These are phyloP conservation scores for Massarina eburnea DNA, from an alignment of 2,329 filamentous ascomycete species.

Conservation along the genomic window DNA sequence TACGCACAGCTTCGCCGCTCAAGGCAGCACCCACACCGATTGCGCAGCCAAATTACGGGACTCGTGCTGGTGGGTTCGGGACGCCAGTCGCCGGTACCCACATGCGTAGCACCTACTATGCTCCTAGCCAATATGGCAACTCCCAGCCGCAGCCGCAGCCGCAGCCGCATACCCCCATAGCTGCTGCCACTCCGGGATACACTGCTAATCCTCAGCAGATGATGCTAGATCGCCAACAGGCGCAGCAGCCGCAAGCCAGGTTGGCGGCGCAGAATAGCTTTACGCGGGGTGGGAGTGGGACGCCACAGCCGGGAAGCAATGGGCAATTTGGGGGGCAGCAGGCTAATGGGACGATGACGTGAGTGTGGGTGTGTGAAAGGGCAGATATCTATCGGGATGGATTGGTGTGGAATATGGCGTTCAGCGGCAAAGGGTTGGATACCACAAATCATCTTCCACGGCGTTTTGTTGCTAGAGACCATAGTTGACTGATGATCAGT, in stretches of 20 bases:
- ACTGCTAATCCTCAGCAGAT: conserved; percentile 36
- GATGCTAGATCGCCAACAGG: conserved; percentile 39
- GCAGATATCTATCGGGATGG: no score
- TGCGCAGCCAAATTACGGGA: conserved; percentile 28
- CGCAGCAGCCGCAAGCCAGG: conserved; percentile 40
- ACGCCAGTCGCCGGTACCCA: conserved; percentile 31
- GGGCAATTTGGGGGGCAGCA: conserved; percentile 26
- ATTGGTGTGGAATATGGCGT: no score
- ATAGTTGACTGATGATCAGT: no score
- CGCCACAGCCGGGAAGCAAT: conserved; percentile 36
- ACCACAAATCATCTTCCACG: no score
- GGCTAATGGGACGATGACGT: conserved; percentile 27
- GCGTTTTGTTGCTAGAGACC: no score
- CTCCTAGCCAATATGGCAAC: conserved; percentile 34
- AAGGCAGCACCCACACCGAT: conserved; percentile 26
- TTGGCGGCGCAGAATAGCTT: conserved; percentile 40
- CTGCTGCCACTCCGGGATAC: conserved; percentile 20
- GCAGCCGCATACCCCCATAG: neutral
- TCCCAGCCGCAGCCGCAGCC: conserved; percentile 35
- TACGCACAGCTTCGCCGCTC: conserved; percentile 40
- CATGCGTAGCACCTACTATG: conserved; percentile 38
- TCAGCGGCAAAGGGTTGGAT: no score
- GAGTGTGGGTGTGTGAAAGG: neutral
- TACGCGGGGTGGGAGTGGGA: conserved; percentile 37
- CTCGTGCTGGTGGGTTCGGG: conserved; percentile 24